phyloP scores from a whole-genome alignment of 2,329 filamentous ascomycete genomes.

The Diaporthe velutina region DNA sequence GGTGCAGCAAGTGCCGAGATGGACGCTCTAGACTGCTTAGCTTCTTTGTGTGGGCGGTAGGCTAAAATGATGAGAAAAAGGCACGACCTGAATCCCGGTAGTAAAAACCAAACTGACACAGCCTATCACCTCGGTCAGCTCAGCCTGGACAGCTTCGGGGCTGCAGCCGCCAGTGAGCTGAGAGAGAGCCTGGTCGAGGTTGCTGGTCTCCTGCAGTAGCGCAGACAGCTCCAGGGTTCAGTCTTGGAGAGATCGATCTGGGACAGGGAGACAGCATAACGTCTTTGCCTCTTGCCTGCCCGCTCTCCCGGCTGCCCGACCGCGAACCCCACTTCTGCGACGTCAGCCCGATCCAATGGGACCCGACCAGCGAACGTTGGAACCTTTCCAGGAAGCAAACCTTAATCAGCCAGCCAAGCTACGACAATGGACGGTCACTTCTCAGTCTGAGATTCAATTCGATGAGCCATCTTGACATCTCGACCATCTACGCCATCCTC shows the following conservation, averaged over 20 bases:
- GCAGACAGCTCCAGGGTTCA: conserved; percentile 19
- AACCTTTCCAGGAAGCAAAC: conserved; percentile 13
- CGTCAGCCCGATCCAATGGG: conserved; percentile 24
- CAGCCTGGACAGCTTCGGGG: conserved; percentile 42
- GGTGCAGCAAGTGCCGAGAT: conserved; percentile 21
- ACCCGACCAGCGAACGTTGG: conserved; percentile 19
- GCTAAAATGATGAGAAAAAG: background rate
- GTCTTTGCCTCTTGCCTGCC: background rate
- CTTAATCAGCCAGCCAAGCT: conserved; percentile 25
- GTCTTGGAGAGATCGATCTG: conserved; percentile 18
- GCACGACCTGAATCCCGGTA: background rate
- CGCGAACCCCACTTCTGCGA: conserved; percentile 20
- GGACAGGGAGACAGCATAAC: background rate
- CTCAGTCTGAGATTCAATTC: background rate
- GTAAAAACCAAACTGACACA: conserved; percentile 2
- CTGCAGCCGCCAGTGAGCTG: conserved; percentile 44
- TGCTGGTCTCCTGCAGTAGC: conserved; percentile 30
- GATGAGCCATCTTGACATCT: background rate
- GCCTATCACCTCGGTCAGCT: conserved; percentile 31
- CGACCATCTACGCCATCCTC: background rate
- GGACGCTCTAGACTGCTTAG: background rate
- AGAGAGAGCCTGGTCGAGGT: conserved; percentile 40
- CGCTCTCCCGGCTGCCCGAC: conserved; percentile 2
- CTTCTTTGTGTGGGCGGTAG: background rate
- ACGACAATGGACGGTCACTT: background rate